A percentile compares a stretch with the other conserved stretches of the same genome.
Evolutionary conservation across 305 asterid species (phyloP).

Genomic region (Fraxinus xanthoxyloides): DNA sequence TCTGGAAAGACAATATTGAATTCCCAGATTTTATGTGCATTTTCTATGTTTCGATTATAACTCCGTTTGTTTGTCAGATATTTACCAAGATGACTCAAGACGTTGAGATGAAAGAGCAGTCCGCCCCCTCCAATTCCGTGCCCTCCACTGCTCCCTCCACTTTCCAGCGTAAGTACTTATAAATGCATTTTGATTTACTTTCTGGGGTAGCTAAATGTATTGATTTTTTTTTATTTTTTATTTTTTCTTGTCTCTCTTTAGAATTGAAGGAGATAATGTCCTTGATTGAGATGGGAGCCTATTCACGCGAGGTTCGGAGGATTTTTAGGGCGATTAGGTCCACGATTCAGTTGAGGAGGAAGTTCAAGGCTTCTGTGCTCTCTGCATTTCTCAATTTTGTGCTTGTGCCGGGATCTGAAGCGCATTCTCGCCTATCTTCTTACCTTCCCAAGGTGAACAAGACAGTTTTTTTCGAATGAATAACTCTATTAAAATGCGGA

Average conservation of each 20-base stretch:
- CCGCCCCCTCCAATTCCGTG: conserved; percentile 46
- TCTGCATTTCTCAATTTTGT: conserved; percentile 15
- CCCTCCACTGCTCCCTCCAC: conserved; percentile 43
- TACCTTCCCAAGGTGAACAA: conserved; percentile 17
- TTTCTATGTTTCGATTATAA: background rate
- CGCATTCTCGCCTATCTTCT: conserved; percentile 13
- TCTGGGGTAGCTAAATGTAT: background rate
- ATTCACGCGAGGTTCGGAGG: conserved; percentile 77
- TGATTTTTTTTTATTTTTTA: background rate
- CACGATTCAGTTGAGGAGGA: conserved; percentile 74
- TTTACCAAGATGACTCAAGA: conserved; percentile 70
- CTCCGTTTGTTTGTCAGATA: conserved; percentile 31
- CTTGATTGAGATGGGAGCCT: conserved; percentile 79
- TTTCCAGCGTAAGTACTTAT: conserved; percentile 50
- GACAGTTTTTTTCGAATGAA: background rate
- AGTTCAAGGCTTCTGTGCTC: conserved; percentile 58
- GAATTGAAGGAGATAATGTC: conserved; percentile 81
- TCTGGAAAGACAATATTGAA: background rate
- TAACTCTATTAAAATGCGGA: background rate
- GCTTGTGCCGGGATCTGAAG: conserved; percentile 18
- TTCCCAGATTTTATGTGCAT: conserved; percentile 29
- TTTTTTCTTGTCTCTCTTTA: conserved; percentile 23
- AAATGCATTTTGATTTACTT: background rate
- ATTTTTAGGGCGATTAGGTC: conserved; percentile 72
- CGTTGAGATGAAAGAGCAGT: conserved; percentile 79